These are phyloP conservation scores for Leucocoprinus leucothites DNA, from an alignment of 768 basidiomycete species.

Conservation along the genomic window DNA sequence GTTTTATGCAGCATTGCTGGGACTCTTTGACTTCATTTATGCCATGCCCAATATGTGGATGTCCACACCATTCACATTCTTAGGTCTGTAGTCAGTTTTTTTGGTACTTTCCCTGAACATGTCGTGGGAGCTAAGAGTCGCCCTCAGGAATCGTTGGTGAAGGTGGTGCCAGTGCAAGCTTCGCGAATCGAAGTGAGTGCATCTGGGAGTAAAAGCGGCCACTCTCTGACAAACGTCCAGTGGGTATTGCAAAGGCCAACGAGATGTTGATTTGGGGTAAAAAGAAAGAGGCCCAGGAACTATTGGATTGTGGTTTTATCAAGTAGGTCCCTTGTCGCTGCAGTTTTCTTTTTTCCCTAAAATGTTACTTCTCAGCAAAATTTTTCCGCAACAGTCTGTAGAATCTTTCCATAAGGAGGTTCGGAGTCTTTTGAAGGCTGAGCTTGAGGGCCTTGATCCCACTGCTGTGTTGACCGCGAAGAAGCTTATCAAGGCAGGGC, in stretches of 20 bases:
- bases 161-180: slow-evolving; percentile 66
- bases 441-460: slow-evolving; percentile 57
- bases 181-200: slow-evolving; percentile 58
- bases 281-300: slow-evolving; percentile 57
- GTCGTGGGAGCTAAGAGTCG: background rate
- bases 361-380: slow-evolving; percentile 38
- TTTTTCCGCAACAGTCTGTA: slow-evolving; percentile 51
- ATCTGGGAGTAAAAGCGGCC: background rate
- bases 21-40: slow-evolving; percentile 76
- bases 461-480: slow-evolving; percentile 51
- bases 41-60: slow-evolving; percentile 59
- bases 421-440: slow-evolving; percentile 43
- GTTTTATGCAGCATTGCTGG: slow-evolving; percentile 48
- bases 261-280: slow-evolving; percentile 71
- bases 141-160: slow-evolving; percentile 59
- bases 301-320: slow-evolving; percentile 59
- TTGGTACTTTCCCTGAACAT: background rate
- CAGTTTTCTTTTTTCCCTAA: background rate
- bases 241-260: slow-evolving; percentile 68
- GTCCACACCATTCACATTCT: slow-evolving; percentile 63
- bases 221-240: slow-evolving; percentile 28
- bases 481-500: slow-evolving; percentile 48
- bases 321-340: slow-evolving; percentile 41
- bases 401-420: slow-evolving; percentile 55
- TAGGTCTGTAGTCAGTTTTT: slow-evolving; percentile 36